Base-by-base conservation (phyloP, 306 rosid species). In the Cicer yamashitae region DNA sequence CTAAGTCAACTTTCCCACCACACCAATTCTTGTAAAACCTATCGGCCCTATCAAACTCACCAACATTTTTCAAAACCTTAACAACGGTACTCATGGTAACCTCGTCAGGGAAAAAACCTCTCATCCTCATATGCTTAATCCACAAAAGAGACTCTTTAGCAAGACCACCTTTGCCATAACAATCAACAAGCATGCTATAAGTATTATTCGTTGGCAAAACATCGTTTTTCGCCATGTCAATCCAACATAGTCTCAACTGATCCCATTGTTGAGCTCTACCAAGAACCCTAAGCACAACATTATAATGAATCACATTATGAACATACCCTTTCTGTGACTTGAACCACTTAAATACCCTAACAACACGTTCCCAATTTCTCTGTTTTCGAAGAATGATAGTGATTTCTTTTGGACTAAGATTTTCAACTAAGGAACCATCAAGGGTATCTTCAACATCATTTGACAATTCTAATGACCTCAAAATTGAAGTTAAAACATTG, bases 181-280 rank as follows among this genome's bases (percentile, higher is more conserved):
- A 97, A 82, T 91, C 92, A 34, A 94, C 88, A 3, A 94, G 97
- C 91, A 86, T 88, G 13, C 91, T 85, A 53, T 94, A 94, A 0
- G 97, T 94, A 79, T 87, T 84, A 71, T 86, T 92, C 0, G 93
- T 81, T 0, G 99, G 96, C 18, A 72, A 70, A 41, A 94, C 88
- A 9, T 89, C 70, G 7, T 65, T 87, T 52, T 84, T 85, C 0
- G 96, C 96, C 99, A 94, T 92, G 41, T 94, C 93, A 38, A 83
- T 66, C 97, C 97, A 94, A 67, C 88, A 86, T 69, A 86, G 92
- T 82, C 97, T 70, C 43, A 92, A 47, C 8, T 84, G 89, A 71
- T 89, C 96, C 99, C 99, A 94, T 62, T 87, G 88, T 65, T 88
- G 87, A 51, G 96, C 97, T 75, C 85, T 89, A 41, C 96, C 96